Evolutionary conservation across 2,329 filamentous ascomycete genomes (phyloP), one percentile per base, ranked within the genome.

Genomic region (Arthrobotrys sinensis): DNA sequence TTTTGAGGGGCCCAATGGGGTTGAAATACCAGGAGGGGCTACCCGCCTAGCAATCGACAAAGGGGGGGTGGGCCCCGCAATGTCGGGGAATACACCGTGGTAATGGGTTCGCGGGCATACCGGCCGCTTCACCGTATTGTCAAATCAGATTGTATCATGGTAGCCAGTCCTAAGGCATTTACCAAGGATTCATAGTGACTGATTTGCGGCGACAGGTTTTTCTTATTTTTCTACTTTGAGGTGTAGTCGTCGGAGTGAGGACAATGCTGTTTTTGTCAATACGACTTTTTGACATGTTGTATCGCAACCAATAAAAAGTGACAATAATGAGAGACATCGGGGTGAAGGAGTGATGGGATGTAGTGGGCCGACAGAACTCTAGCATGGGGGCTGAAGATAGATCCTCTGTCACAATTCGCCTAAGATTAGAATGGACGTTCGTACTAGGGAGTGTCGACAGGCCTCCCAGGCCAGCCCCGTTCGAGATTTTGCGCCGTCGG

Each of bases 121-220:
- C 66, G 57, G 65, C 38, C 55, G 55, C 55, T 28, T 43, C 11
- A 43, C 11, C 19, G 16, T 63, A 24, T 28, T 43, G 32, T 71
- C 73, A 60, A 70, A 77, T 70, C 40, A 77, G 14, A 62, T 5
- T 19, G 10, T 46, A 66, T 63, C 4, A 19, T n/a, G 28, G 11
- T 34, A 32, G 48, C 50, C 46, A 64, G 57, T 50, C 60, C 57
- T 65, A 32, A 34, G 50, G 57, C 40, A 38, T 38, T 10, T 32
- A 60, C 60, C 65, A 77, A 71, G 73, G 66, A 77, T 77, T 77
- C 57, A 66, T 28, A 34, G 46, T 73, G 69, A 65, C 60, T 73
- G 16, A 66, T 57, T 38, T n/a, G 14, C 24, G 16, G 24, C n/a
- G 46, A 43, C 32, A 36, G 21, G 19, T 64, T 68, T 53, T 48